These are phyloP conservation scores for Luffa aegyptiaca DNA, from an alignment of 306 rosid genomes.

Conservation along the genomic window DNA sequence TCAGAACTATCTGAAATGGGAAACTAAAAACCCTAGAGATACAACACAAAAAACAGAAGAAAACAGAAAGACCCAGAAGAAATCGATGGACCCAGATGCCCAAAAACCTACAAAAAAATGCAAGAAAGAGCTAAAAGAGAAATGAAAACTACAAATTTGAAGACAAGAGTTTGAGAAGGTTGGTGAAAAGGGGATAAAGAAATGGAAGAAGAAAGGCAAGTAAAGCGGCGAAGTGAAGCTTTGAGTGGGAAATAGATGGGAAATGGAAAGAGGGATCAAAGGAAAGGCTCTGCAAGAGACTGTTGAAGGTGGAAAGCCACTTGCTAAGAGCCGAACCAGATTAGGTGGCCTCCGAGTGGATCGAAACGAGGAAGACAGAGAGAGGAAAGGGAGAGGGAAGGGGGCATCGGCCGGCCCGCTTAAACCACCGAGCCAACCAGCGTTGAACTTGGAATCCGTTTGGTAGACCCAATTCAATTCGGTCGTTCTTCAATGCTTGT, in stretches of 20 bases:
- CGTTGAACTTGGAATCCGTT: neutral
- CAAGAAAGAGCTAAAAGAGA: neutral
- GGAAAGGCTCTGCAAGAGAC: conserved; percentile 8
- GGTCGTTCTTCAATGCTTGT: neutral
- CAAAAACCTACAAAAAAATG: neutral
- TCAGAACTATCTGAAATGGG: neutral
- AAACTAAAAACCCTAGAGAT: neutral
- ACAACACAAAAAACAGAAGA: neutral
- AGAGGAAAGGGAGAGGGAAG: neutral
- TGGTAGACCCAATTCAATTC: neutral
- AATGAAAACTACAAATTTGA: conserved; percentile 2
- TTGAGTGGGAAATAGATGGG: conserved; percentile 19
- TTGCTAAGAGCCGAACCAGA: conserved; percentile 1
- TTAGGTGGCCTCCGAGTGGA: neutral
- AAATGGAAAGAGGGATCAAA: neutral
- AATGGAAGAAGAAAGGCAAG: conserved; percentile 8
- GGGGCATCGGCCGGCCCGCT: conserved; percentile 2
- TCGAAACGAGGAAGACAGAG: neutral
- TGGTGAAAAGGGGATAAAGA: neutral
- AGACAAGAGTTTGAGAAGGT: neutral
- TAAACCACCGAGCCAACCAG: conserved; percentile 4
- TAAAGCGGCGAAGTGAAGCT: conserved; percentile 24
- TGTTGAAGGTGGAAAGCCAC: neutral
- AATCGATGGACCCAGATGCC: conserved; percentile 3
- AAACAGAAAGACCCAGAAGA: conserved; percentile 3